Evolutionary conservation across 192 early-diverging fungal genomes (phyloP).

Genomic region (Tieghemiomyces parasiticus): DNA sequence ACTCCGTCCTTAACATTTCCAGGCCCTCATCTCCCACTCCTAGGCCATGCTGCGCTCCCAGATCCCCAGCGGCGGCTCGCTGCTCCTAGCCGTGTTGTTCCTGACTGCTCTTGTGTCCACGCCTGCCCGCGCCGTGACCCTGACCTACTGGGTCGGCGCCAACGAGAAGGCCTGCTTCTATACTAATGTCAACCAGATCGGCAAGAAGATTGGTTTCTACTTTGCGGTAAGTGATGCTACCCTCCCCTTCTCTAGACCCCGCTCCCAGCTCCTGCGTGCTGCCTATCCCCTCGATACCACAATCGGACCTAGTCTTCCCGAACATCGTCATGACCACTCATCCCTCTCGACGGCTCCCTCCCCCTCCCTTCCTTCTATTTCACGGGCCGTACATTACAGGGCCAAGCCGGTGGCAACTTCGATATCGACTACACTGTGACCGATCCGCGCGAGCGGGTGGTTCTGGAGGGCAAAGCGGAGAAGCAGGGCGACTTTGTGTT

Average conservation of each 20-base stretch:
- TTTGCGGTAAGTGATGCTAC: conserved; percentile 90
- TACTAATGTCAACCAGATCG: conserved; percentile 50
- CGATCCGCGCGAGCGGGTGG: conserved; percentile 47
- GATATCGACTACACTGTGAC: conserved; percentile 89
- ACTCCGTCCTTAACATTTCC: too few species aligned
- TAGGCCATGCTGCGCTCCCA: too few species aligned
- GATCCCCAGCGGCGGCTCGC: too few species aligned
- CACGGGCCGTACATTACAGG: too few species aligned
- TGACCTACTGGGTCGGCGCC: conserved; percentile 78
- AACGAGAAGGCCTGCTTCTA: conserved; percentile 91
- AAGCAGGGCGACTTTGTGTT: conserved; percentile 94
- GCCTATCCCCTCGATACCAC: too few species aligned
- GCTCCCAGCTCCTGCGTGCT: conserved; percentile 4
- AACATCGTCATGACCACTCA: too few species aligned
- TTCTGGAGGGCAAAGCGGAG: conserved; percentile 71
- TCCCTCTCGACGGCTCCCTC: too few species aligned
- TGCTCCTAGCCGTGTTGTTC: neutral
- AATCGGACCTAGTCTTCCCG: too few species aligned
- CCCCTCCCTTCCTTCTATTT: too few species aligned
- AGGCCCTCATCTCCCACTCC: too few species aligned
- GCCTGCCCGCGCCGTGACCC: conserved; percentile 32
- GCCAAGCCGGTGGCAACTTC: conserved; percentile 91
- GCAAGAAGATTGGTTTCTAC: conserved; percentile 92
- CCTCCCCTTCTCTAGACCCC: too few species aligned
- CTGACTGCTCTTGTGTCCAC: conserved; percentile 9